Evolutionary conservation across 345 rosid species (phyloP).

Genomic region (Bruguiera sexangula): DNA sequence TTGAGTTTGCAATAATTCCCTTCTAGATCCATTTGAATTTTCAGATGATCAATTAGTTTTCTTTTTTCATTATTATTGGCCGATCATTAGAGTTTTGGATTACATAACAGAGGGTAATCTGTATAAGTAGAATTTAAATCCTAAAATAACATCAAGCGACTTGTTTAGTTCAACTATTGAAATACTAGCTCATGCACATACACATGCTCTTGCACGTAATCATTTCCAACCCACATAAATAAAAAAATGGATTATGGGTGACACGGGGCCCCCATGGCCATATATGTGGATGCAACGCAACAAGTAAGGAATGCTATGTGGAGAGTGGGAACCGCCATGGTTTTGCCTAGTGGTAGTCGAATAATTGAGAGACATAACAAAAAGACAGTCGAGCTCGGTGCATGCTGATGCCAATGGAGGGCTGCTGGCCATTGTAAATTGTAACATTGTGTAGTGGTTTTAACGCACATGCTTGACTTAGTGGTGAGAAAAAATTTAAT

Average conservation of each 20-base stretch:
- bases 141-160: too few species aligned
- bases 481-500: too few species aligned
- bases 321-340: slow-evolving; percentile 1
- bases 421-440: too few species aligned
- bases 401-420: slow-evolving; percentile 21
- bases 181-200: too few species aligned
- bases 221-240: too few species aligned
- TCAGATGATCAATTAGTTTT: not conserved
- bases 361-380: slow-evolving; percentile 6
- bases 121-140: too few species aligned
- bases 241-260: not conserved
- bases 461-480: too few species aligned
- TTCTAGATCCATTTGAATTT: not conserved
- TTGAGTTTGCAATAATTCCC: not conserved
- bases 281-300: not conserved
- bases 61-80: too few species aligned
- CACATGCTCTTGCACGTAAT: too few species aligned
- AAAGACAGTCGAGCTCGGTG: slow-evolving; percentile 19
- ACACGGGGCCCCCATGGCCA: not conserved
- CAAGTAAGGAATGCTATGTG: not conserved
- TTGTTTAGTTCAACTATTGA: too few species aligned
- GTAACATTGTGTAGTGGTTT: not conserved
- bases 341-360: slow-evolving; percentile 9
- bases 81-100: too few species aligned
- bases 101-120: too few species aligned